These are phyloP conservation scores for Oryza australiensis DNA, from an alignment of 176 grass and related monocot genomes.

Conservation along the genomic window DNA sequence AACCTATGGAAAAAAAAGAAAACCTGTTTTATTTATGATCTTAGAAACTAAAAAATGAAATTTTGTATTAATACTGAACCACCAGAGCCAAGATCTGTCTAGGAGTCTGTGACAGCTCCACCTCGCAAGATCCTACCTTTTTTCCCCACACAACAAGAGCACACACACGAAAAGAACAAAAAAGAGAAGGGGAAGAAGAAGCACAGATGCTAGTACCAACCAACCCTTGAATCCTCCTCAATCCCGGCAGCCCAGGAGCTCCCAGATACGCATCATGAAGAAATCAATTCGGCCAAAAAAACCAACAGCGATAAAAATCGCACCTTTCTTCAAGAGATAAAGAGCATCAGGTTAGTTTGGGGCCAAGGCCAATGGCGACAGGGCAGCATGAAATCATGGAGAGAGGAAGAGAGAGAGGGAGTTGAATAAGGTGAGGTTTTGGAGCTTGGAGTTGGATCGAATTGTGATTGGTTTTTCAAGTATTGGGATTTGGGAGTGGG, in stretches of 20 bases:
- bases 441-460: neutral
- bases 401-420: neutral
- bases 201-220: neutral
- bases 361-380: neutral
- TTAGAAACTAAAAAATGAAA: no score
- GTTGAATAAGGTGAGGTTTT: neutral
- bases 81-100: constrained; percentile 16
- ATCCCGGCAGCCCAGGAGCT: neutral
- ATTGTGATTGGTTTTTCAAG: constrained; percentile 9
- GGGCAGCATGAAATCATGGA: neutral
- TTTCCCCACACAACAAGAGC: constrained; percentile 18
- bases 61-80: no score
- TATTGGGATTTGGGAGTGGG: neutral
- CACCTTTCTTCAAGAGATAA: neutral
- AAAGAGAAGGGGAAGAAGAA: neutral
- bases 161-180: neutral
- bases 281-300: neutral
- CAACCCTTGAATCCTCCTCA: neutral
- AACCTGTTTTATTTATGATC: no score
- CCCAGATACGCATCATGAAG: neutral
- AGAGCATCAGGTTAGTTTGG: neutral
- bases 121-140: constrained; percentile 33
- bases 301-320: neutral
- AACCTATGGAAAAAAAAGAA: no score
- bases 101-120: neutral